Evolutionary conservation across 805 yeast species (phyloP).

Genomic region (Yamadazyma sp.): DNA sequence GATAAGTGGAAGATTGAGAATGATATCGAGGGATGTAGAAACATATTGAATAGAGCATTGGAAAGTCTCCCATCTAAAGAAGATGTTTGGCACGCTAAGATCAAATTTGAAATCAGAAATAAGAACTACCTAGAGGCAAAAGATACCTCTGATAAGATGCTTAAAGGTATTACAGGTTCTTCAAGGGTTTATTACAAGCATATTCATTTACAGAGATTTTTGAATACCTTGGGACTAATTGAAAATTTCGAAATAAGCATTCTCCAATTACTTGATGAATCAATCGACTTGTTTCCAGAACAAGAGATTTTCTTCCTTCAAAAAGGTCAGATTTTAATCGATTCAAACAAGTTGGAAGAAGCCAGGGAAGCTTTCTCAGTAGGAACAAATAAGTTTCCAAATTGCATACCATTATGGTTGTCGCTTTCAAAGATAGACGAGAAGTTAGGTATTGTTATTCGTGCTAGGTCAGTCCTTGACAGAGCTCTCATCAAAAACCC

Average conservation of each 20-base stretch:
- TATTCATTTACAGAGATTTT: constrained; percentile 21
- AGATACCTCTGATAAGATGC: constrained; percentile 20
- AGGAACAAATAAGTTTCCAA: constrained; percentile 51
- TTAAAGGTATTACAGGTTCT: constrained; percentile 18
- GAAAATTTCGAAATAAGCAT: constrained; percentile 6
- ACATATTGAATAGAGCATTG: constrained; percentile 49
- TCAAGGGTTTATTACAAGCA: constrained; percentile 63
- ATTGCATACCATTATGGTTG: constrained; percentile 52
- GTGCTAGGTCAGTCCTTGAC: constrained; percentile 74
- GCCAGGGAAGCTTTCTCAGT: constrained; percentile 48
- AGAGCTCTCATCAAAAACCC: constrained; percentile 56
- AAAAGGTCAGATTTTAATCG: constrained; percentile 52
- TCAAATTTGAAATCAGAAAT: constrained; percentile 55
- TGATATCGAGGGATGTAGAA: constrained; percentile 51
- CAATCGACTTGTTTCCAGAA: constrained; percentile 46
- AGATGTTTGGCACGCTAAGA: constrained; percentile 68
- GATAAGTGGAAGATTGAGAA: constrained; percentile 54
- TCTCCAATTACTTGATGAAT: constrained; percentile 37
- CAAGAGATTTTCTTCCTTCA: constrained; percentile 58
- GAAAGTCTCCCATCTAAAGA: constrained; percentile 43
- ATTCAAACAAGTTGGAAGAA: constrained; percentile 21
- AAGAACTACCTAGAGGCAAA: constrained; percentile 41
- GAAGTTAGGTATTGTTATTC: constrained; percentile 38
- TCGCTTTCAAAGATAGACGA: constrained; percentile 48
- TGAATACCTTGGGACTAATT: constrained; percentile 5